A percentile compares a stretch with the other conserved stretches of the same genome.
These are phyloP conservation scores for Jasminum sambac DNA, from an alignment of 257 asterid species.

Conservation along the genomic window DNA sequence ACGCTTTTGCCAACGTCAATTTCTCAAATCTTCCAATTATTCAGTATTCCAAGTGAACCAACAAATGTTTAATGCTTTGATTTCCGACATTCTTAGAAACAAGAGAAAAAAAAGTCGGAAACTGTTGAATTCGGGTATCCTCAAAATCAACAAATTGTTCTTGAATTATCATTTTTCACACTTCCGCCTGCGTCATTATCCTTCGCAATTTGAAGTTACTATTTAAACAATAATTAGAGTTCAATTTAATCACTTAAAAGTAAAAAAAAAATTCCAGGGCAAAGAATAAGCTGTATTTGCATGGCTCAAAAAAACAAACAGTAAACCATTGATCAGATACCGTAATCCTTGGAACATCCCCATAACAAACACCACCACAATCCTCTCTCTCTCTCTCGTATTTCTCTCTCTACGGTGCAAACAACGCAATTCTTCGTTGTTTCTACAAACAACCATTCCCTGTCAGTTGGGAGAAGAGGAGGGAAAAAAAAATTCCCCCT, in stretches of 20 bases:
- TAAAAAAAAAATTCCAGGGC: neutral
- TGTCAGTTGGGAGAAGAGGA: slow-evolving; percentile 37
- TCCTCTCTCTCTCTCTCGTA: neutral
- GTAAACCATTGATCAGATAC: neutral
- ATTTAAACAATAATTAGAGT: neutral
- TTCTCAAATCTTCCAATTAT: no score
- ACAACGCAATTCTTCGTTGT: slow-evolving; percentile 1
- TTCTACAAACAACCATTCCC: slow-evolving; percentile 9
- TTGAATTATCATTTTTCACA: no score
- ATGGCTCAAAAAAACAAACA: neutral
- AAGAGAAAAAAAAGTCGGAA: no score
- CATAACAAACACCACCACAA: neutral
- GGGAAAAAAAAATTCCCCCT: slow-evolving; percentile 15
- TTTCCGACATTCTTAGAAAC: no score
- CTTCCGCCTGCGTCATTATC: no score
- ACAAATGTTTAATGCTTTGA: no score
- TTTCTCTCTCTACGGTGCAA: slow-evolving; percentile 6
- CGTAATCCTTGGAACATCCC: slow-evolving; percentile 19
- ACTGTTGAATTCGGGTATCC: no score
- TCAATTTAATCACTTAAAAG: neutral
- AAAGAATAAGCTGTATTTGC: neutral
- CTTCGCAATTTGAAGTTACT: neutral
- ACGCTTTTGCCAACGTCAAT: no score
- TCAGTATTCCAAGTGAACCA: no score
- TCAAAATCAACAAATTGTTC: no score